phyloP scores from a whole-genome alignment of 768 basidiomycete genomes.

The Agrocybe praecox region DNA sequence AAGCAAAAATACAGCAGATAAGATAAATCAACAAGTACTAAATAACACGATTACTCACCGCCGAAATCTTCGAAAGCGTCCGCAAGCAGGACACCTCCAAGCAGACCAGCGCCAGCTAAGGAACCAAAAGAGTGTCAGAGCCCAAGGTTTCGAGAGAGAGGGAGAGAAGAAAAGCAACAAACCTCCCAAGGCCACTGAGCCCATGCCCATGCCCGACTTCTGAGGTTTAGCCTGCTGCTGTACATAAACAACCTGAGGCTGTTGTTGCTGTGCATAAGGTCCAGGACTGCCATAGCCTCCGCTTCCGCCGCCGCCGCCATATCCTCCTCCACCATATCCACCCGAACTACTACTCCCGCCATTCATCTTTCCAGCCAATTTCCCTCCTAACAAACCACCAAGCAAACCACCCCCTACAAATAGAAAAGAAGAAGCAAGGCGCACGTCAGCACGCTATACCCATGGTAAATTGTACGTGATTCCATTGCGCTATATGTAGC shows the following conservation, averaged over 20 bases:
- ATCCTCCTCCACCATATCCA: constrained; percentile 11
- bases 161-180: constrained; percentile 13
- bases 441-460: neutral
- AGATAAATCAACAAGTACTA: neutral
- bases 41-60: constrained; percentile 2
- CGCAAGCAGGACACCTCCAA: constrained; percentile 61
- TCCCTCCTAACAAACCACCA: constrained; percentile 25
- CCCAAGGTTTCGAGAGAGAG: neutral
- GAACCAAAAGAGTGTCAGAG: constrained; percentile 1
- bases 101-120: constrained; percentile 61
- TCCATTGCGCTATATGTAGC: too few relatives aligned
- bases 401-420: constrained; percentile 13
- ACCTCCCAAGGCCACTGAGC: constrained; percentile 50
- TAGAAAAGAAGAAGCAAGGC: neutral
- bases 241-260: constrained; percentile 36
- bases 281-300: constrained; percentile 16
- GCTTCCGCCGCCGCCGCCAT: constrained; percentile 1
- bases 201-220: constrained; percentile 53
- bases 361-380: constrained; percentile 17
- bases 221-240: constrained; percentile 35
- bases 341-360: neutral
- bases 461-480: neutral
- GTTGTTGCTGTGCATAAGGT: constrained; percentile 23
- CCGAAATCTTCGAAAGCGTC: constrained; percentile 46
- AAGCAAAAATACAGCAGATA: neutral